Base-by-base conservation (phyloP, 2,329 filamentous ascomycete genomes). In the Clarireedia hainanense region DNA sequence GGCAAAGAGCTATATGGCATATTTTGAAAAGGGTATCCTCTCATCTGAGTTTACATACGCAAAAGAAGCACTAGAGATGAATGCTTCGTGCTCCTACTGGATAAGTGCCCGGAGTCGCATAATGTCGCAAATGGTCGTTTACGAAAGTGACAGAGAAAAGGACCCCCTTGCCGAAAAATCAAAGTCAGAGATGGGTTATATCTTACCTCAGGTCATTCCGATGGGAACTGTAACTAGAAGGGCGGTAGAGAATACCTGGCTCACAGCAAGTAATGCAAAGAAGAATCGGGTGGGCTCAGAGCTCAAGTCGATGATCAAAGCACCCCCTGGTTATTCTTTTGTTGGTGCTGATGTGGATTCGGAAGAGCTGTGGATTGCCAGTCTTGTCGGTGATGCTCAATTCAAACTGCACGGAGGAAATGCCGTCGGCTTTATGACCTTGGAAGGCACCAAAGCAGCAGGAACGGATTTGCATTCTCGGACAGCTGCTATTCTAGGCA, bases 51-150 rank as follows among this genome's bases (percentile, higher is more conserved):
- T 87, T 65, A 70, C 84, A 0, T 92, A 96, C 65, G 94, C 94
- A 0, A 97, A 95, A 67, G 91, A 96, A 69, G 94, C 95, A 0
- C 75, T 99, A 45, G 88, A 97, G 64, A 99, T 99, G 94, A 99
- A 99, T 65, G 91, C 94, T 0, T 96, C 91, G 0, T 99, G 95
- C 69, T 97, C 92, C 0, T 99, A 99, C 72, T 99, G 95, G 94
- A 97, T 99, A 64, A 96, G 90, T 66, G 91, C 94, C 15, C 81
- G 94, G 59, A 90, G 96, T 67, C 80, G 94, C 50, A 99, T 99
- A 71, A 92, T 76, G 78, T 88, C 86, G n/a, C 94, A 99, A 67
- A 89, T 97, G 79, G 91, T 95, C 2, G 88, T 99, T 1, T 96
- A 95, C 68, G 79, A 91, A 57, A 76, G 84, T 36, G 84, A 95